Evolutionary conservation across 352 stramenopile genomes (phyloP).

Genomic region (Globisporangium ultimum): DNA sequence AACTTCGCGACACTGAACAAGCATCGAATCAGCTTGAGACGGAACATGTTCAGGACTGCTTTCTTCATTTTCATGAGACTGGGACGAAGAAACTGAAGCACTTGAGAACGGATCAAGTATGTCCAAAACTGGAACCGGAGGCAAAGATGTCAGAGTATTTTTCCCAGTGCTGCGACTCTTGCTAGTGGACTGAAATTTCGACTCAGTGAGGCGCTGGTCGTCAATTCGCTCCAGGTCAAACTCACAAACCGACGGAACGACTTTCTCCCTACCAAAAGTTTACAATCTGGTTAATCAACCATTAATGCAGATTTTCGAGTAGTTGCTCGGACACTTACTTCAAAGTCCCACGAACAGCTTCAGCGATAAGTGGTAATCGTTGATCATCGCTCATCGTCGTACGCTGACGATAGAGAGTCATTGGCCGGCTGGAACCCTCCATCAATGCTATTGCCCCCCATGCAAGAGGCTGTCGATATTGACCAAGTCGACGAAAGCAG

Average conservation of each 20-base stretch:
- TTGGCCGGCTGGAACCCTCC: constrained; percentile 37
- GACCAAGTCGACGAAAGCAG: constrained; percentile 37
- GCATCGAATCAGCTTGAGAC: background rate
- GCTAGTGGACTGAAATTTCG: constrained; percentile 32
- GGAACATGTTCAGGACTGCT: background rate
- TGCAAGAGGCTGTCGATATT: constrained; percentile 51
- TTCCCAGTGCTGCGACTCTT: constrained; percentile 3
- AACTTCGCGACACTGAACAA: constrained; percentile 43
- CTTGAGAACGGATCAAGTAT: constrained; percentile 37
- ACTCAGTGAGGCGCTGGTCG: constrained; percentile 27
- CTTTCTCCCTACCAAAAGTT: constrained; percentile 36
- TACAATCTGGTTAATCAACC: background rate
- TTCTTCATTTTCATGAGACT: background rate
- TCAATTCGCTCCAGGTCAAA: constrained; percentile 53
- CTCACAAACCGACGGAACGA: constrained; percentile 49
- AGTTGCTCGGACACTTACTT: constrained; percentile 26
- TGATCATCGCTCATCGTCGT: constrained; percentile 56
- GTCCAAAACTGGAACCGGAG: constrained; percentile 12
- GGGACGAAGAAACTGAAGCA: background rate
- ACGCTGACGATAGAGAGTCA: constrained; percentile 67
- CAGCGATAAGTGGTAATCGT: constrained; percentile 44
- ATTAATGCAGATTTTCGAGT: too few species aligned
- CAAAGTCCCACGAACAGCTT: constrained; percentile 44
- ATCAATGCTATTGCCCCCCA: constrained; percentile 53
- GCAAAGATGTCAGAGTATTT: constrained; percentile 1